Evolutionary conservation across 1,284 basidiomycete genomes (phyloP).

Genomic region (Cryptococcus sp.): DNA sequence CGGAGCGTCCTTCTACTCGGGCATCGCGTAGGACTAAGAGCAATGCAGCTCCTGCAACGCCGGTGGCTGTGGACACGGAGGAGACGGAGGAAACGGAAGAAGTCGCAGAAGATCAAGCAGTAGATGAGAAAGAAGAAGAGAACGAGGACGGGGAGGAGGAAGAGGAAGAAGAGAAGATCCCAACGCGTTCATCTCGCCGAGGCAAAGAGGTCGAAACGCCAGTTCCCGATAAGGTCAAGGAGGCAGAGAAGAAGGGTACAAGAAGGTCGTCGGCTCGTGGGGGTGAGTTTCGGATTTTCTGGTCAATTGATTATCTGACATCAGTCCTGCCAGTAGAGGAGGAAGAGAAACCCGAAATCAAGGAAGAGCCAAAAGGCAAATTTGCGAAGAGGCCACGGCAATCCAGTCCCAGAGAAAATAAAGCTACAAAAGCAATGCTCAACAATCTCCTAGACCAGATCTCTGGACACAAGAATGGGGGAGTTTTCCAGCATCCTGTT

Average conservation of each 20-base stretch:
- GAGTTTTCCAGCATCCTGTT: constrained; percentile 86
- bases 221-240: background rate
- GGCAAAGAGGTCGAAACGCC: background rate
- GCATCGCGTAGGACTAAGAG: background rate
- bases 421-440: constrained; percentile 78
- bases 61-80: constrained; percentile 22
- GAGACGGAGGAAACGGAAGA: constrained; percentile 9
- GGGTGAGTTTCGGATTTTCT: background rate
- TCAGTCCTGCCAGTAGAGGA: background rate
- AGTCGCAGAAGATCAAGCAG: background rate
- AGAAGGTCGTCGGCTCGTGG: background rate
- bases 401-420: constrained; percentile 41
- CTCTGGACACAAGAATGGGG: constrained; percentile 74
- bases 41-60: constrained; percentile 1
- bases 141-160: constrained; percentile 5
- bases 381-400: background rate
- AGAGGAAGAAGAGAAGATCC: background rate
- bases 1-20: constrained; percentile 4
- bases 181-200: background rate
- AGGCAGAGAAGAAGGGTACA: background rate
- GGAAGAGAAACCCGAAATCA: background rate
- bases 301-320: too few relatives aligned
- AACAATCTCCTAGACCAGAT: constrained; percentile 74
- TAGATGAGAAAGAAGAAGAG: constrained; percentile 5
- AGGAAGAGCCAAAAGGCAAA: background rate